Base-by-base conservation (phyloP, 2,329 filamentous ascomycete species). In the Septoria petroselini region DNA sequence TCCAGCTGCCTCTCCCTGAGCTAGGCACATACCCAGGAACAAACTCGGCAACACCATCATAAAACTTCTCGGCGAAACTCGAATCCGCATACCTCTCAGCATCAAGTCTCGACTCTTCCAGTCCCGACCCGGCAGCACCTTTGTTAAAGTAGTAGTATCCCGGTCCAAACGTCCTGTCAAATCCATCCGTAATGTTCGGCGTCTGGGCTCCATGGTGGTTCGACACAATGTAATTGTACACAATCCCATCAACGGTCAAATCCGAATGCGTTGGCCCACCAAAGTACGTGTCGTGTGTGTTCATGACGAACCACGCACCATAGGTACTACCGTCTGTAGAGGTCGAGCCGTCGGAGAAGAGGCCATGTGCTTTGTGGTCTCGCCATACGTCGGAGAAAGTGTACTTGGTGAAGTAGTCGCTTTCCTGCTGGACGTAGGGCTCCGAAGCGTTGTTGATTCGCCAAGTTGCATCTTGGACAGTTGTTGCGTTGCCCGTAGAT, bases 351-450 rank as follows among this genome's bases (percentile, higher is more conserved):
- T 78, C 77, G 1, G 73, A 72, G 57, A 73, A 81, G 52, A 75
- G 61, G 2, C 80, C 81, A 57, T 83, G 80, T 2, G 77, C 79
- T 30, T 73, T 71, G 49, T 82, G 78, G 38, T 81, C 73, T 41
- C 79, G 71, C 78, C 79, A 83, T 1, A 71, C 72, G 50, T 80
- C 78, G 3, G 74, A 71, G 51, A 84, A 83, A 0, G 77, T 83
- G 58, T 84, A 84, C 62, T 85, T 85, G 17, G 81, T 84, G 59
- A 83, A 85, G 64, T 83, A 84, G 38, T 83, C 77, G 1, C 77
- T 72, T 48, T 78, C 74, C 38, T 80, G 68, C 30, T 74, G 64
- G 0, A 80, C 77, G 58, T 84, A 84, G 0, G 76, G 69, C 12
- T 76, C 60, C 0, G 75, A 74, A 0, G 75, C 75, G 39, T 77